These are phyloP conservation scores for Trichoderma atroviride DNA, from an alignment of 2,329 filamentous ascomycete genomes.

Conservation along the genomic window DNA sequence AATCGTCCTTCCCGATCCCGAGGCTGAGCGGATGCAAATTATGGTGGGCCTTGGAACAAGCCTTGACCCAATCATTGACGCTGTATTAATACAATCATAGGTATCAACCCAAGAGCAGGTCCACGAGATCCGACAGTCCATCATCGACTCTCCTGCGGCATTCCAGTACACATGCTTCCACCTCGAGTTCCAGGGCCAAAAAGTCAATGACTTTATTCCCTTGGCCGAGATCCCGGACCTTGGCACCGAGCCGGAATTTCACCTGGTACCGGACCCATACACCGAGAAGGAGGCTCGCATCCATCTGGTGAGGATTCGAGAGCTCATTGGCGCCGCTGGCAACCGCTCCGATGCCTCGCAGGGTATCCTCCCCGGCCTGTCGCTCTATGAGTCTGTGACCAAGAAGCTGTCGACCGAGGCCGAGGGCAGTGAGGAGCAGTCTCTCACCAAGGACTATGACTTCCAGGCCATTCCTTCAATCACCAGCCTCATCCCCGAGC, in stretches of 20 bases:
- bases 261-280: constrained; percentile 90
- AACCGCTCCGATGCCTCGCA: constrained; percentile 85
- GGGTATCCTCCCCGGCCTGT: constrained; percentile 81
- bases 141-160: constrained; percentile 89
- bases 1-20: constrained; percentile 77
- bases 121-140: constrained; percentile 93
- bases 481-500: constrained; percentile 69
- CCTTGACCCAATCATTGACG: not conserved
- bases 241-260: constrained; percentile 74
- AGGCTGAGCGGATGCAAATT: constrained; percentile 75
- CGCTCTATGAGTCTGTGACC: constrained; percentile 80
- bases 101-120: constrained; percentile 93
- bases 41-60: constrained; percentile 61
- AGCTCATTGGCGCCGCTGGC: constrained; percentile 89
- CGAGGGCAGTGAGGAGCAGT: constrained; percentile 38
- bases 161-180: constrained; percentile 99
- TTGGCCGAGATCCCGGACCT: constrained; percentile 86
- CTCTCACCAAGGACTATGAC: constrained; percentile 69
- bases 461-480: constrained; percentile 71
- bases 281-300: constrained; percentile 98
- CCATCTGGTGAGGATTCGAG: constrained; percentile 86
- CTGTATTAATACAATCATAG: constrained; percentile 46
- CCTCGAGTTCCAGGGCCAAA: constrained; percentile 83
- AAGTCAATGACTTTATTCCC: constrained; percentile 93
- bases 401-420: constrained; percentile 48